These are phyloP conservation scores for Leccinum barrowsii DNA, from an alignment of 768 basidiomycete genomes.

Conservation along the genomic window DNA sequence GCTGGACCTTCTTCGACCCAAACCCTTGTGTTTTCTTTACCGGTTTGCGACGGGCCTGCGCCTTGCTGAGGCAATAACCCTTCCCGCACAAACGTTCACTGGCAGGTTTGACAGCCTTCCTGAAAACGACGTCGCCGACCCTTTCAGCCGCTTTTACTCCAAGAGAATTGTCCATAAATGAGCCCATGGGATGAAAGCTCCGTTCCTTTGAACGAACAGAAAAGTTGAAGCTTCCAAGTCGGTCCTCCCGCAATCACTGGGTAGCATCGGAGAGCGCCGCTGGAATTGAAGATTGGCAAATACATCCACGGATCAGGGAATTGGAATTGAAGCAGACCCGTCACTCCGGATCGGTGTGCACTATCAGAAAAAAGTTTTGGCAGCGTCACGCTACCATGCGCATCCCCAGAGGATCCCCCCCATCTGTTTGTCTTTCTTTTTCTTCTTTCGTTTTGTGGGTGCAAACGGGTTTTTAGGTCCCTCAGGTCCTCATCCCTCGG, in stretches of 20 bases:
- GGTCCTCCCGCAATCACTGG: constrained; percentile 5
- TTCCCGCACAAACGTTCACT: constrained; percentile 5
- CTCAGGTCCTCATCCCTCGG: constrained; percentile 1
- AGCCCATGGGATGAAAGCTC: neutral
- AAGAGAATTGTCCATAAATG: constrained; percentile 10
- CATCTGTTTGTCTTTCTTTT: neutral
- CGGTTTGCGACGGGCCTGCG: neutral
- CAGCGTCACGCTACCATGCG: constrained; percentile 4
- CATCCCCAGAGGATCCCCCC: constrained; percentile 4
- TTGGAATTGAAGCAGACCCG: neutral
- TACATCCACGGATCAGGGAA: constrained; percentile 24
- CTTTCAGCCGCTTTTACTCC: constrained; percentile 18
- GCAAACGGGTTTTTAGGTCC: neutral
- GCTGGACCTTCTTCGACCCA: constrained; percentile 5
- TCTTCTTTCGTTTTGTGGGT: neutral
- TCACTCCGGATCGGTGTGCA: constrained; percentile 7
- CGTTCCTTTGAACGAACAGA: constrained; percentile 6
- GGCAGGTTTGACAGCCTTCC: constrained; percentile 11
- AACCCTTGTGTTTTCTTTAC: constrained; percentile 1
- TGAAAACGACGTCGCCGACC: neutral
- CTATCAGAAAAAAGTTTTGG: neutral
- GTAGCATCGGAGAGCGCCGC: constrained; percentile 17
- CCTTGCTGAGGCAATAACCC: constrained; percentile 10
- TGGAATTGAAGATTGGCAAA: constrained; percentile 8
- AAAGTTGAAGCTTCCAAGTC: constrained; percentile 1